Percentiles rank a stretch among this genome's conserved stretches.
These are phyloP conservation scores for Heterobasidion occidentale DNA, from an alignment of 1,284 basidiomycete genomes.

Conservation along the genomic window DNA sequence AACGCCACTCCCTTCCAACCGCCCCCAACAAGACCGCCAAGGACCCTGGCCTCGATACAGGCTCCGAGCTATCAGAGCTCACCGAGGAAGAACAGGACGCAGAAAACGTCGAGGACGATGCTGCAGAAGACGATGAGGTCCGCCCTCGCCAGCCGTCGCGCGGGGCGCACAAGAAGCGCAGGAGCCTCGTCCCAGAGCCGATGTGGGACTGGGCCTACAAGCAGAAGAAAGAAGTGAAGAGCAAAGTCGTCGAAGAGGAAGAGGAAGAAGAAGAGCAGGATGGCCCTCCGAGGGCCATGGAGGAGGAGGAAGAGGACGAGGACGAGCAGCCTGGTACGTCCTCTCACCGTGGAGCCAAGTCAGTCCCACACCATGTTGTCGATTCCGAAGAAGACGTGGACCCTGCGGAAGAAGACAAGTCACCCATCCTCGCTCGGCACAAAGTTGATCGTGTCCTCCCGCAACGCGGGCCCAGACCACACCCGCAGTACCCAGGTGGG, in stretches of 20 bases:
- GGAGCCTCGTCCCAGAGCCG: conserved; percentile 59
- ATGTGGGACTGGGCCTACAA: conserved; percentile 77
- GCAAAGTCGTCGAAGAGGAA: conserved; percentile 31
- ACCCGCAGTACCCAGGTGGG: conserved; percentile 14
- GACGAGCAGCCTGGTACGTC: conserved; percentile 19
- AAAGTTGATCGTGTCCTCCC: conserved; percentile 16
- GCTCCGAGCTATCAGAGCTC: conserved; percentile 61
- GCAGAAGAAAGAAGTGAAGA: conserved; percentile 21
- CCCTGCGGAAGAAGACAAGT: conserved; percentile 15
- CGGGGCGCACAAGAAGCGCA: conserved; percentile 40
- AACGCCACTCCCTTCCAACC: background rate
- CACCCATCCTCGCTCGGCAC: conserved; percentile 9
- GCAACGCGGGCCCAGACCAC: conserved; percentile 12
- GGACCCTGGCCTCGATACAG: conserved; percentile 8
- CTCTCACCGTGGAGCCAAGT: conserved; percentile 12
- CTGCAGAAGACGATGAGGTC: conserved; percentile 11
- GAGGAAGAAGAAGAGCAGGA: conserved; percentile 43
- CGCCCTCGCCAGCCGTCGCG: conserved; percentile 2
- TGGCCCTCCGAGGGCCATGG: conserved; percentile 48
- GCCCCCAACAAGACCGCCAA: background rate
- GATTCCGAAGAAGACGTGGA: conserved; percentile 21
- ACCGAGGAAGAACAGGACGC: conserved; percentile 68
- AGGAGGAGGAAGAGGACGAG: conserved; percentile 57
- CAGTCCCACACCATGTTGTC: conserved; percentile 11
- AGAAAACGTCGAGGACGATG: conserved; percentile 18